Evolutionary conservation across 805 yeast species (phyloP).

Genomic region (Zygotorulaspora chibaensis): DNA sequence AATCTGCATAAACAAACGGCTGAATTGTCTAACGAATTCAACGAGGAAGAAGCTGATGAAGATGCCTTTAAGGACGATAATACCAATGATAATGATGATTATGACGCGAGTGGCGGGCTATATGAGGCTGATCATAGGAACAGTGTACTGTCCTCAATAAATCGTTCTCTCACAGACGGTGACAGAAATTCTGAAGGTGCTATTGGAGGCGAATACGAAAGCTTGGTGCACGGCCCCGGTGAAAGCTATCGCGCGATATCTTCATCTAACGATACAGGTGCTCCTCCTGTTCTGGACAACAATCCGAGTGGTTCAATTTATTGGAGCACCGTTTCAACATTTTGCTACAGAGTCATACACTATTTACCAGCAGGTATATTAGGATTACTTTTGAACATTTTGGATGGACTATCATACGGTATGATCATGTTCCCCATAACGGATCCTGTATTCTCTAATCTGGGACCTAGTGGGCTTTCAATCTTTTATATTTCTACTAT

Average conservation of each 20-base stretch:
- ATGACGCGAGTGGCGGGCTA: not conserved
- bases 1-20: slow-evolving; percentile 34
- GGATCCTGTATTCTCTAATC: slow-evolving; percentile 64
- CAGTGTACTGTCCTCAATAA: not conserved
- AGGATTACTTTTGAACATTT: slow-evolving; percentile 78
- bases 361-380: slow-evolving; percentile 74
- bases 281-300: not conserved
- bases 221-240: slow-evolving; percentile 8
- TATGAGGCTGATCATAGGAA: slow-evolving; percentile 1
- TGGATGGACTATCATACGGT: slow-evolving; percentile 93
- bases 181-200: slow-evolving; percentile 1
- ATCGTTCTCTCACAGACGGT: not conserved
- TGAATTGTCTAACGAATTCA: slow-evolving; percentile 30
- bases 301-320: not conserved
- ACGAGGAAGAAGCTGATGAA: slow-evolving; percentile 16
- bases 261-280: not conserved
- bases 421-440: slow-evolving; percentile 96
- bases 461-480: slow-evolving; percentile 87
- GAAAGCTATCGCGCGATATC: slow-evolving; percentile 9
- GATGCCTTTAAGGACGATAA: slow-evolving; percentile 12
- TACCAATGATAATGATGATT: not conserved
- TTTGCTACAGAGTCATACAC: slow-evolving; percentile 11
- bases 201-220: slow-evolving; percentile 4
- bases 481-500: slow-evolving; percentile 92
- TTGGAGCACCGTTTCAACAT: slow-evolving; percentile 1